A percentile compares a stretch with the other conserved stretches of the same genome.
Conservation (phyloP, 257 asterid species). For the Handroanthus guayacan region DNA sequence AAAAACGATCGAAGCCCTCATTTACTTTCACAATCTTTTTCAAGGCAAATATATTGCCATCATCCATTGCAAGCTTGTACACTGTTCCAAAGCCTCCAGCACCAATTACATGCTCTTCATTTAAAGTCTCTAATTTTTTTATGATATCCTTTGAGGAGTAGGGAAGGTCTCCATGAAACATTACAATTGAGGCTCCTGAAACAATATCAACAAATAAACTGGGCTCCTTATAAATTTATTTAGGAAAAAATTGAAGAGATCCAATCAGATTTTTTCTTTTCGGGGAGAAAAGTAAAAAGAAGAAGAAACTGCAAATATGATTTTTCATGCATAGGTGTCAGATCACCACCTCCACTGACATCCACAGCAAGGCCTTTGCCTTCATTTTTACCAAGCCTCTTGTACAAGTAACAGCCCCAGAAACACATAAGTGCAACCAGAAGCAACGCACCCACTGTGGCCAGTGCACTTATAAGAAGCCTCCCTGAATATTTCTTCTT, state of each 20-base stretch:
- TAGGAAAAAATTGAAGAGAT: background rate
- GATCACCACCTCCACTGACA: constrained; percentile 77
- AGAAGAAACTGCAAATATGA: constrained; percentile 23
- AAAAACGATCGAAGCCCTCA: constrained; percentile 80
- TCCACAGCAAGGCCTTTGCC: constrained; percentile 78
- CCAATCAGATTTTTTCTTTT: background rate
- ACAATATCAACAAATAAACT: constrained; percentile 20
- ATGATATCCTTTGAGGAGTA: constrained; percentile 82
- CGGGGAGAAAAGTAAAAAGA: background rate
- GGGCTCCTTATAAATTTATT: constrained; percentile 4
- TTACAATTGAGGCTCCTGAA: constrained; percentile 84
- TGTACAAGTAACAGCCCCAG: constrained; percentile 91
- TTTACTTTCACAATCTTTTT: constrained; percentile 75
- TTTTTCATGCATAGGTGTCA: constrained; percentile 40
- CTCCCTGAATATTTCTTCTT: constrained; percentile 81
- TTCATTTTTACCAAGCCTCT: constrained; percentile 82
- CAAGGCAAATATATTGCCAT: constrained; percentile 77
- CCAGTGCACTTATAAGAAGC: constrained; percentile 87
- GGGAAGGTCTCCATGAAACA: constrained; percentile 90
- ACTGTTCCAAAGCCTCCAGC: constrained; percentile 91
- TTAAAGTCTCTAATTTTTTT: constrained; percentile 67
- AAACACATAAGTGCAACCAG: constrained; percentile 94
- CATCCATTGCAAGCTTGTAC: constrained; percentile 86
- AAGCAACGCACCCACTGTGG: constrained; percentile 93
- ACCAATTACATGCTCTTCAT: constrained; percentile 80